A percentile compares a stretch with the other conserved stretches of the same genome.
Evolutionary conservation across 192 early-diverging fungal genomes (phyloP).

Genomic region (Podila verticillata): DNA sequence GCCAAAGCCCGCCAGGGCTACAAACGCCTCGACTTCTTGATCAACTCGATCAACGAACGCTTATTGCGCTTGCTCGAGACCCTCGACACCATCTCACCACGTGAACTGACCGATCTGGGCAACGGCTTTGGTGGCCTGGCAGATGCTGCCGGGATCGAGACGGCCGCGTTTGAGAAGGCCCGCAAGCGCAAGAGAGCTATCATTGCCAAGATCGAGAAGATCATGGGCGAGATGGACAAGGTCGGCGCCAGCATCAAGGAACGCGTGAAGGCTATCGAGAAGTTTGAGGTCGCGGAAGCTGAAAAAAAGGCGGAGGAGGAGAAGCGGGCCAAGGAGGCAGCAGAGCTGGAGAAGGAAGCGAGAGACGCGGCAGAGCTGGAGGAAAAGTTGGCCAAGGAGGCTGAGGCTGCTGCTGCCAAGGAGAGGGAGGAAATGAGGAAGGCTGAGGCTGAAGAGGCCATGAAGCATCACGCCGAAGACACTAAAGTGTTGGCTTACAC

Average conservation of each 20-base stretch:
- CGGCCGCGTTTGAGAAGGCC: conserved; percentile 41
- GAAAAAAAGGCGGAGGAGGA: conserved; percentile 15
- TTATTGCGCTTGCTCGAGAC: conserved; percentile 26
- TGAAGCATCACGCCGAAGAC: background rate
- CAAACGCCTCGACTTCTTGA: conserved; percentile 36
- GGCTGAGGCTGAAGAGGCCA: conserved; percentile 3
- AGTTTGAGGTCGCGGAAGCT: conserved; percentile 28
- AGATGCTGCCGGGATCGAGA: conserved; percentile 17
- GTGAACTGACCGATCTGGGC: conserved; percentile 44
- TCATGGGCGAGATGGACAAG: conserved; percentile 41
- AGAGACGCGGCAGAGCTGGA: conserved; percentile 3
- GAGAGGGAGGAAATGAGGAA: conserved; percentile 3
- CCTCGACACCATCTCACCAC: conserved; percentile 39
- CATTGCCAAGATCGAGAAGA: conserved; percentile 32
- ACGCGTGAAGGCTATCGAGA: conserved; percentile 15
- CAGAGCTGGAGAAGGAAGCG: conserved; percentile 2
- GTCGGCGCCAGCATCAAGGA: conserved; percentile 27
- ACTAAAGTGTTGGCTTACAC: background rate
- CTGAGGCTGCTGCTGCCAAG: conserved; percentile 11
- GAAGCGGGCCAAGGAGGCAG: background rate
- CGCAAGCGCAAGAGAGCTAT: conserved; percentile 26
- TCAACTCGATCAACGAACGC: conserved; percentile 27
- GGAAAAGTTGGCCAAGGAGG: conserved; percentile 26
- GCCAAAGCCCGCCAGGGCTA: conserved; percentile 34
- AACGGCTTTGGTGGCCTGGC: conserved; percentile 33